A percentile compares a stretch with the other conserved stretches of the same genome.
Evolutionary conservation across 768 basidiomycete genomes (phyloP).

Genomic region (Gautieria morchelliformis): DNA sequence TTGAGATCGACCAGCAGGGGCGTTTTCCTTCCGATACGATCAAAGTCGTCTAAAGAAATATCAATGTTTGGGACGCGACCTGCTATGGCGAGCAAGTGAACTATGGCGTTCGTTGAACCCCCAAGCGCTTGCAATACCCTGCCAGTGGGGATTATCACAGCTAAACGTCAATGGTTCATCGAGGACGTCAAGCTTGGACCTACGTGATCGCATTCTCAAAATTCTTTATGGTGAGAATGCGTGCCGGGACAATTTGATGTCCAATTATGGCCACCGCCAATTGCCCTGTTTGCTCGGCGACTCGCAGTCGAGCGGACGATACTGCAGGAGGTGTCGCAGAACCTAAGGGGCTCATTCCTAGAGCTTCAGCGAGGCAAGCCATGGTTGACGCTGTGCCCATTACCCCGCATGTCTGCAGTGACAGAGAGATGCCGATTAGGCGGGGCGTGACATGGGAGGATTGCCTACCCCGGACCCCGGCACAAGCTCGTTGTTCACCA

Average conservation of each 20-base stretch:
- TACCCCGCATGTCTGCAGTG: conserved; percentile 16
- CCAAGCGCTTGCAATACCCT: conserved; percentile 14
- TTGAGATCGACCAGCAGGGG: conserved; percentile 15
- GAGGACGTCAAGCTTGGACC: neutral
- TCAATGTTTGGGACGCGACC: conserved; percentile 8
- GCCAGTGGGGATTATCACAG: neutral
- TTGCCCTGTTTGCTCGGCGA: conserved; percentile 15
- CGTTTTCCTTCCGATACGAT: conserved; percentile 9
- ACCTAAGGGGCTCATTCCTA: conserved; percentile 18
- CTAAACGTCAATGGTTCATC: neutral
- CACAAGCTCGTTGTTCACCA: conserved; percentile 17
- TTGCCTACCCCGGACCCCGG: conserved; percentile 15
- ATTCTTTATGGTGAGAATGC: conserved; percentile 9
- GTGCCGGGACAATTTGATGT: neutral
- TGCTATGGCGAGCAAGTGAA: conserved; percentile 14
- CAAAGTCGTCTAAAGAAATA: conserved; percentile 10
- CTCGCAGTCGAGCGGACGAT: conserved; percentile 14
- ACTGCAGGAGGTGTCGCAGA: conserved; percentile 18
- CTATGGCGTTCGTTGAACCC: conserved; percentile 13
- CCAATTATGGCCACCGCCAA: conserved; percentile 10
- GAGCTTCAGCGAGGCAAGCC: conserved; percentile 19
- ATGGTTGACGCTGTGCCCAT: conserved; percentile 21
- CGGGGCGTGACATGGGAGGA: neutral
- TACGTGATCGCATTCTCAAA: conserved; percentile 15
- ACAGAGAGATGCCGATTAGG: neutral